phyloP scores from a whole-genome alignment of 164 flowering plant genomes.

The Dillenia turbinata region DNA sequence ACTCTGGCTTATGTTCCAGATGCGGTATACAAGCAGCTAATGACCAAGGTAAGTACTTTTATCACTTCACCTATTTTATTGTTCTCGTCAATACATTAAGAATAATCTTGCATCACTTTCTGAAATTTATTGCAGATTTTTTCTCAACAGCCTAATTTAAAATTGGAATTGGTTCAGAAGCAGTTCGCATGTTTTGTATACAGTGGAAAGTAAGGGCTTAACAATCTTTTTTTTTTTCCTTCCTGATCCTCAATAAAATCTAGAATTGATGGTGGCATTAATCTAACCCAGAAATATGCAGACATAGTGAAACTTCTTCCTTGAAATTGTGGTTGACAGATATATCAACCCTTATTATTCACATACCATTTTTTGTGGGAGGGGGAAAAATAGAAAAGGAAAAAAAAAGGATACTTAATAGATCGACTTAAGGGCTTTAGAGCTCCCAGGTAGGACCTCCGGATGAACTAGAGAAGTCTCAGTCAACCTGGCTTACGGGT shows the following conservation, averaged over 20 bases:
- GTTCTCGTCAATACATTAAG: background rate
- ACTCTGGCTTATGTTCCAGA: constrained; percentile 85
- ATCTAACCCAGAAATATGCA: background rate
- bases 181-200: constrained; percentile 46
- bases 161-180: constrained; percentile 33
- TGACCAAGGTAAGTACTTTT: constrained; percentile 27
- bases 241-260: background rate
- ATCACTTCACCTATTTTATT: constrained; percentile 3
- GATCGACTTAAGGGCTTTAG: too few relatives aligned
- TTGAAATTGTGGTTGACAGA: background rate
- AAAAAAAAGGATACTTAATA: too few relatives aligned
- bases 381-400: too few relatives aligned
- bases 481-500: too few relatives aligned
- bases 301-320: background rate
- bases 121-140: constrained; percentile 29
- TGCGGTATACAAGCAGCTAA: constrained; percentile 40
- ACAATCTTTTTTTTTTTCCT: background rate
- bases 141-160: constrained; percentile 35
- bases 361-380: too few relatives aligned
- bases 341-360: too few relatives aligned
- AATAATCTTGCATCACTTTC: background rate
- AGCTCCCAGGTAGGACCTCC: too few relatives aligned
- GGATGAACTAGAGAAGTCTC: too few relatives aligned
- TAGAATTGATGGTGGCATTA: background rate
- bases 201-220: constrained; percentile 35